A percentile compares a stretch with the other conserved stretches of the same genome.
These are phyloP conservation scores for Nepenthes alata DNA, from an alignment of 179 eudicot species.

Conservation along the genomic window DNA sequence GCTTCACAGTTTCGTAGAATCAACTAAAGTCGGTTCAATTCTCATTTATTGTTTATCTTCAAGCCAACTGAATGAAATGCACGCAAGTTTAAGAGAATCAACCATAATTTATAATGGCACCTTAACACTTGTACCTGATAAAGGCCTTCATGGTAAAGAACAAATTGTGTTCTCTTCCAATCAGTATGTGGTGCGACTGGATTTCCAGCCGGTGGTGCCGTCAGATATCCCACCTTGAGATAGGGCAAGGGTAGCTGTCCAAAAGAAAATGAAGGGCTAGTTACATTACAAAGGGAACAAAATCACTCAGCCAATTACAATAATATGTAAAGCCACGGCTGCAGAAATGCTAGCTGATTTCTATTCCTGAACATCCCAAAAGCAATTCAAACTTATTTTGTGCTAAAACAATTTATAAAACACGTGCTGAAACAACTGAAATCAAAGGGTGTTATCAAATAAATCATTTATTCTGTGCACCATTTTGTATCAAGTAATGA, in stretches of 20 bases:
- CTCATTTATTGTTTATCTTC: too few species aligned
- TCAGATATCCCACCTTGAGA: constrained; percentile 85
- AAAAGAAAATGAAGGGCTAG: neutral
- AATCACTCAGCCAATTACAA: neutral
- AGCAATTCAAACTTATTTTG: too few species aligned
- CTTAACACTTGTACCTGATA: constrained; percentile 47
- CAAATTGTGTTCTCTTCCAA: constrained; percentile 79
- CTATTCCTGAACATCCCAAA: too few species aligned
- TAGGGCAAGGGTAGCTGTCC: constrained; percentile 86
- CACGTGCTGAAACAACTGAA: too few species aligned
- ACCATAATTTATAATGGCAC: too few species aligned
- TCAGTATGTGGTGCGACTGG: constrained; percentile 74
- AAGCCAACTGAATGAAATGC: too few species aligned
- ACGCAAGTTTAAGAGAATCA: too few species aligned
- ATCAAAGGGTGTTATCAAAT: neutral
- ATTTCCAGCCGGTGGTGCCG: constrained; percentile 73
- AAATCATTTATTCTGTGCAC: neutral
- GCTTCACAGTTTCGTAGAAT: too few species aligned
- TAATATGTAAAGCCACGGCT: neutral
- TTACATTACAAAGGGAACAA: neutral
- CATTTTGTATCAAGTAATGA: neutral
- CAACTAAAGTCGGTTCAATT: too few species aligned
- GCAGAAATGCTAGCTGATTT: neutral
- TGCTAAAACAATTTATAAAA: too few species aligned
- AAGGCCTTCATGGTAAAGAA: constrained; percentile 80